Base-by-base conservation (phyloP, 2,329 filamentous ascomycete species). In the Boeremia lycopersici region DNA sequence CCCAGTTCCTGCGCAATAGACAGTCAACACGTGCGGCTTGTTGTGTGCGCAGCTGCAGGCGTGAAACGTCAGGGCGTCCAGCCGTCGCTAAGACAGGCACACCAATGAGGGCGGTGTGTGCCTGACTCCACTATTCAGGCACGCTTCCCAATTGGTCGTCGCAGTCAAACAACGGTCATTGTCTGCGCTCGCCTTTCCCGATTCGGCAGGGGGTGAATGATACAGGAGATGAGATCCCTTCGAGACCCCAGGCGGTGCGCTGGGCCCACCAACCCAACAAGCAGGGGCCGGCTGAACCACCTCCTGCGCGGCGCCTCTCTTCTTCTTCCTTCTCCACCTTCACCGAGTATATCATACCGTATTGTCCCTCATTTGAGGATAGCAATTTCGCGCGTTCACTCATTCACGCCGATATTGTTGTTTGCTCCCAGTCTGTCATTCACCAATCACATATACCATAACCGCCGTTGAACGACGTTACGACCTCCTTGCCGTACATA, bases 321-420 rank as follows among this genome's bases (percentile, higher is more conserved):
- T 60, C 59, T 57, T 60, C 56, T 63, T 64, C 57, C 58, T 52
- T 56, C 53, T 57, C 51, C 57, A 57, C 63, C 57, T 69, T 67
- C 69, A 68, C 64, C 62, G 48, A 55, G 52, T 67, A 65, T 68
- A 60, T 67, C 50, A 54, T 49, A 62, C 60, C 51, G 49, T 49
- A 59, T 51, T 62, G 64, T 62, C 63, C 59, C 64, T 65, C 64
- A 53, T 49, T 59, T 60, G 39, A 44, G 64, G 52, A 57, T 60
- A 65, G 62, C 61, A 67, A 52, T 58, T 64, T 69, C 68, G 61
- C 70, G 71, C 71, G 71, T 74, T 72, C 71, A 74, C 70, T 74
- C 71, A 53, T 73, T 74, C 62, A 74, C 70, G 71, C 70, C 61
- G 56, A 64, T 61, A 60, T 67, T 64, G 55, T 59, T 65, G 54